Evolutionary conservation across 208 protist species (phyloP).

Genomic region (Trypanosoma rangeli): DNA sequence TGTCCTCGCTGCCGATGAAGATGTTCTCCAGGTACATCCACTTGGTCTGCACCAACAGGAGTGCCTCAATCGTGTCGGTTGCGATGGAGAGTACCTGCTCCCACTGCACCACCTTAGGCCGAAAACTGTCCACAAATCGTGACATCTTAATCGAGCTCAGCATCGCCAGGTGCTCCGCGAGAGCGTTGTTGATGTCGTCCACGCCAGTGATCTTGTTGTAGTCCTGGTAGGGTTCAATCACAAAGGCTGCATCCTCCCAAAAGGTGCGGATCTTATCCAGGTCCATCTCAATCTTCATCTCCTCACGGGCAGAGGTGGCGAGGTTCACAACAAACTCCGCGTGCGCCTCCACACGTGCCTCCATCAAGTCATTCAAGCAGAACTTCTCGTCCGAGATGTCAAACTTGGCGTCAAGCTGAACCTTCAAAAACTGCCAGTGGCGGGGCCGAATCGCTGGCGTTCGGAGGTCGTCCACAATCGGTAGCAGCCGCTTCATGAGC

Average conservation of each 20-base stretch:
- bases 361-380: constrained; percentile 93
- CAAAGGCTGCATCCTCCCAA: constrained; percentile 90
- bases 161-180: constrained; percentile 94
- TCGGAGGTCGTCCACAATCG: constrained; percentile 96
- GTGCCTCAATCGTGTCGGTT: constrained; percentile 92
- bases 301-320: constrained; percentile 92
- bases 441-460: constrained; percentile 92
- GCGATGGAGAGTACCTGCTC: constrained; percentile 94
- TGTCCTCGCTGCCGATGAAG: constrained; percentile 96
- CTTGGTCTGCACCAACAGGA: constrained; percentile 93
- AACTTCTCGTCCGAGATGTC: constrained; percentile 92
- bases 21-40: constrained; percentile 98
- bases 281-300: constrained; percentile 94
- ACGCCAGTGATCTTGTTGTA: constrained; percentile 92
- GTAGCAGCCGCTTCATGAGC: constrained; percentile 94
- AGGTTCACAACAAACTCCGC: constrained; percentile 94
- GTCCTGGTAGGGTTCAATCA: constrained; percentile 85
- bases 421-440: constrained; percentile 94
- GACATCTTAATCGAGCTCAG: constrained; percentile 97
- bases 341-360: constrained; percentile 94
- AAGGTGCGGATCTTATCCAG: constrained; percentile 90
- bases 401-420: constrained; percentile 92
- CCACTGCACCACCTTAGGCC: constrained; percentile 93
- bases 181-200: constrained; percentile 93
- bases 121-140: constrained; percentile 95